phyloP scores from a whole-genome alignment of 805 yeast species.

The Metschnikowia chrysomelidarum region DNA sequence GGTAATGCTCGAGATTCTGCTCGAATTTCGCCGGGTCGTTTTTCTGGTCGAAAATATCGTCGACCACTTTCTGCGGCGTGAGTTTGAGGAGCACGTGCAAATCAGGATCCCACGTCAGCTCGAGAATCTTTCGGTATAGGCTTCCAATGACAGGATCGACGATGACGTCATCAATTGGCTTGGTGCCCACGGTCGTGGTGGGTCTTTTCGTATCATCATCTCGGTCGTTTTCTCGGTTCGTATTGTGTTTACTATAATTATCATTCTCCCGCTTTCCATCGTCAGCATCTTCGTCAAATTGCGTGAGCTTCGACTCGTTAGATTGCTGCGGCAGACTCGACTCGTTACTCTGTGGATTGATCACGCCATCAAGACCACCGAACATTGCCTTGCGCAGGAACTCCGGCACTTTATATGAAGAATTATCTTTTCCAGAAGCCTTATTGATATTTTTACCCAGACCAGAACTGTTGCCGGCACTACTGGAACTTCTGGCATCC shows the following conservation, averaged over 20 bases:
- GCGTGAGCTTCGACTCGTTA: too few species aligned
- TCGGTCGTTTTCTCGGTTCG: conserved; percentile 1
- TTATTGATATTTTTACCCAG: conserved; percentile 8
- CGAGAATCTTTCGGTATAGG: conserved; percentile 53
- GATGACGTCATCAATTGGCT: conserved; percentile 21
- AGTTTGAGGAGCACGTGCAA: conserved; percentile 46
- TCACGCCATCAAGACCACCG: conserved; percentile 49
- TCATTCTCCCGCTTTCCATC: too few species aligned
- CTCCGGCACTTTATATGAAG: conserved; percentile 35
- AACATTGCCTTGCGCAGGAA: conserved; percentile 45
- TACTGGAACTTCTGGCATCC: conserved; percentile 21
- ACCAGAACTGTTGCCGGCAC: conserved; percentile 6
- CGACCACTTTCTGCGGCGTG: conserved; percentile 68
- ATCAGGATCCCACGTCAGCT: conserved; percentile 60
- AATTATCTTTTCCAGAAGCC: conserved; percentile 20
- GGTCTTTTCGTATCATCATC: conserved; percentile 5
- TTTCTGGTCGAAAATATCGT: conserved; percentile 61
- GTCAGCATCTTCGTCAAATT: too few species aligned
- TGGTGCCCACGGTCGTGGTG: conserved; percentile 11
- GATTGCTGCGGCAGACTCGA: conserved; percentile 3
- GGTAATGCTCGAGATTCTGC: conserved; percentile 21
- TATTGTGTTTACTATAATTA: too few species aligned
- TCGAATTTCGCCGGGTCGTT: conserved; percentile 17
- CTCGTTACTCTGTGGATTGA: conserved; percentile 15
- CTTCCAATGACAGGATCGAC: conserved; percentile 51